A percentile compares a stretch with the other conserved stretches of the same genome.
phyloP scores from a whole-genome alignment of 305 asterid genomes.

The Plantago rigida region DNA sequence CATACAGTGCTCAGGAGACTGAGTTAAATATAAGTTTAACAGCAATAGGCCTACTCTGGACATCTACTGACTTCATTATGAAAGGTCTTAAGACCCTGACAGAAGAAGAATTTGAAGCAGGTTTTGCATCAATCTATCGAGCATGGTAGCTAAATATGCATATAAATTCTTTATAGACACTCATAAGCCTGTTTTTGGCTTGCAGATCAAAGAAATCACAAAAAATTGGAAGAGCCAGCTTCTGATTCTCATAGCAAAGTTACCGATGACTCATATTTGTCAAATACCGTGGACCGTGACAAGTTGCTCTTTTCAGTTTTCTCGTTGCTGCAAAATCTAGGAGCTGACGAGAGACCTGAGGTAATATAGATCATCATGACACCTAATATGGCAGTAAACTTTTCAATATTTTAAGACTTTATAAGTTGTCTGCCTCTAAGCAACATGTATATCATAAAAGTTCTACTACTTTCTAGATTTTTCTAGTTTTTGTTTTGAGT shows the following conservation, averaged over 20 bases:
- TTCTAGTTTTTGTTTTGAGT: too few species aligned
- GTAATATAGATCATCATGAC: slow-evolving; percentile 37
- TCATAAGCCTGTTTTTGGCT: slow-evolving; percentile 19
- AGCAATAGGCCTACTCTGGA: slow-evolving; percentile 91
- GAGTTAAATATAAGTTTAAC: slow-evolving; percentile 92
- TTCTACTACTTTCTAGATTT: background rate
- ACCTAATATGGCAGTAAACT: background rate
- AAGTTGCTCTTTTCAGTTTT: slow-evolving; percentile 75
- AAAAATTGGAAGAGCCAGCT: slow-evolving; percentile 34
- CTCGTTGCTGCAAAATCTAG: slow-evolving; percentile 78
- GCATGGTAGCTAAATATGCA: slow-evolving; percentile 13
- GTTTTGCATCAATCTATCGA: slow-evolving; percentile 33
- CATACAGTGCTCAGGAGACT: slow-evolving; percentile 83
- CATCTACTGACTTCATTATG: slow-evolving; percentile 81
- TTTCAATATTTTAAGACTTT: too few species aligned
- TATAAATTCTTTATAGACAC: slow-evolving; percentile 14
- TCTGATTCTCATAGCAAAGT: slow-evolving; percentile 35
- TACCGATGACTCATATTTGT: slow-evolving; percentile 32
- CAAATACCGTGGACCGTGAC: slow-evolving; percentile 52
- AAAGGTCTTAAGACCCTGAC: slow-evolving; percentile 51
- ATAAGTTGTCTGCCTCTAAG: slow-evolving; percentile 10
- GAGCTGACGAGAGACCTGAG: slow-evolving; percentile 97
- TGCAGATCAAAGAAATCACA: slow-evolving; percentile 48
- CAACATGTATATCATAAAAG: background rate
- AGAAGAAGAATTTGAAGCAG: slow-evolving; percentile 51